A percentile compares a stretch with the other conserved stretches of the same genome.
phyloP scores from a whole-genome alignment of 2,329 filamentous ascomycete species.

The Paramyrothecium sp. region DNA sequence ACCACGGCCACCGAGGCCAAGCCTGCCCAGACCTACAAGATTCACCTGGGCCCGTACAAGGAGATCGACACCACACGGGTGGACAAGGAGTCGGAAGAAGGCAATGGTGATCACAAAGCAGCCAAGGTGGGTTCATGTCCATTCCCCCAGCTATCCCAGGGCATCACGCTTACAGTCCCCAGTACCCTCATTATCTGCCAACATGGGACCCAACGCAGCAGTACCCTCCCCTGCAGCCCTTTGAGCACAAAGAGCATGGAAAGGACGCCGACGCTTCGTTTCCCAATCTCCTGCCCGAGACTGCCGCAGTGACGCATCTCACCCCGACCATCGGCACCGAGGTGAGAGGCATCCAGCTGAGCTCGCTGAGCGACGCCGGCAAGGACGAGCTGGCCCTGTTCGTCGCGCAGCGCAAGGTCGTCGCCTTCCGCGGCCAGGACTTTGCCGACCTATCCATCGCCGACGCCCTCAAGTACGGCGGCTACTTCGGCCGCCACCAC shows the following conservation, averaged over 20 bases:
- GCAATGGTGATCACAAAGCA: slow-evolving; percentile 21
- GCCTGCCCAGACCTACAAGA: slow-evolving; percentile 13
- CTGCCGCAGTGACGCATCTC: slow-evolving; percentile 55
- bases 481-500: slow-evolving; percentile 79
- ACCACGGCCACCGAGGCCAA: slow-evolving; percentile 9
- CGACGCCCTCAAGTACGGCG: slow-evolving; percentile 66
- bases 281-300: slow-evolving; percentile 61
- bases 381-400: slow-evolving; percentile 77
- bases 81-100: slow-evolving; percentile 23
- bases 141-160: background rate
- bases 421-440: slow-evolving; percentile 75
- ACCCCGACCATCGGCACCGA: slow-evolving; percentile 75
- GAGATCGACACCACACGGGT: slow-evolving; percentile 23
- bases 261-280: slow-evolving; percentile 70
- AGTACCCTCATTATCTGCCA: slow-evolving; percentile 73
- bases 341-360: slow-evolving; percentile 69
- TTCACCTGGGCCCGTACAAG: slow-evolving; percentile 27
- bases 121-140: slow-evolving; percentile 20
- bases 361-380: slow-evolving; percentile 62
- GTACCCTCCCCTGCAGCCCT: slow-evolving; percentile 65
- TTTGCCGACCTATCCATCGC: slow-evolving; percentile 68
- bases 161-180: background rate
- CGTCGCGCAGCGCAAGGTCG: slow-evolving; percentile 75
- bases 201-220: slow-evolving; percentile 65
- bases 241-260: slow-evolving; percentile 73